phyloP scores from a whole-genome alignment of 257 asterid species.

The Solanum peruvianum region DNA sequence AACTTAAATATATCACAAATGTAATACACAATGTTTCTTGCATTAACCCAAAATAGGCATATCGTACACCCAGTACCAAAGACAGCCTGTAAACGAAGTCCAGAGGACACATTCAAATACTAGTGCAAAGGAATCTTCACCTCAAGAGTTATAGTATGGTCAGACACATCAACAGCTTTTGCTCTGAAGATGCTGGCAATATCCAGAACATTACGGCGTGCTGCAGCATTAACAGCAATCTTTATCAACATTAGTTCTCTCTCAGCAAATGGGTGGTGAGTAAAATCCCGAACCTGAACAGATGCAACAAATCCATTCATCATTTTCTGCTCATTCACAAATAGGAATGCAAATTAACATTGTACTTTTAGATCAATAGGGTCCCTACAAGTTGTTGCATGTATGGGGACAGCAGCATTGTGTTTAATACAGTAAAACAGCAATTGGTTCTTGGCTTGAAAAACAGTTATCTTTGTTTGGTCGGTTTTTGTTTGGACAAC shows the following conservation, averaged over 20 bases:
- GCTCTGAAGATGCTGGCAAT: slow-evolving; percentile 98
- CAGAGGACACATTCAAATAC: background rate
- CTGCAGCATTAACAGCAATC: slow-evolving; percentile 82
- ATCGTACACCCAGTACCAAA: background rate
- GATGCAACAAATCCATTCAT: slow-evolving; percentile 1
- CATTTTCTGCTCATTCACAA: slow-evolving; percentile 9
- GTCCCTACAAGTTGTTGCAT: background rate
- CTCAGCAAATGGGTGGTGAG: slow-evolving; percentile 91
- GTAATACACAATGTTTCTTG: background rate
- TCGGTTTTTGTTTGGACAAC: background rate
- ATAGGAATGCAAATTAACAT: background rate
- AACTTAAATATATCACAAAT: background rate
- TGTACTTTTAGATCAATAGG: background rate
- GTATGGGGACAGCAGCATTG: background rate
- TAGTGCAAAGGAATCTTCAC: slow-evolving; percentile 11
- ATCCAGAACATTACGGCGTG: slow-evolving; percentile 87
- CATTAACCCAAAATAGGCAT: background rate
- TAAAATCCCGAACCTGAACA: slow-evolving; percentile 70
- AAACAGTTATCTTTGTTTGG: background rate
- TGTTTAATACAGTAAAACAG: background rate
- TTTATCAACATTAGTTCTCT: slow-evolving; percentile 85
- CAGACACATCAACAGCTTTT: slow-evolving; percentile 95
- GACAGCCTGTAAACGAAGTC: background rate
- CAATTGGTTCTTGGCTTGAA: background rate
- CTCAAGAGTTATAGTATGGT: slow-evolving; percentile 96